These are phyloP conservation scores for Petunia secreta DNA, from an alignment of 257 asterid species.

Conservation along the genomic window DNA sequence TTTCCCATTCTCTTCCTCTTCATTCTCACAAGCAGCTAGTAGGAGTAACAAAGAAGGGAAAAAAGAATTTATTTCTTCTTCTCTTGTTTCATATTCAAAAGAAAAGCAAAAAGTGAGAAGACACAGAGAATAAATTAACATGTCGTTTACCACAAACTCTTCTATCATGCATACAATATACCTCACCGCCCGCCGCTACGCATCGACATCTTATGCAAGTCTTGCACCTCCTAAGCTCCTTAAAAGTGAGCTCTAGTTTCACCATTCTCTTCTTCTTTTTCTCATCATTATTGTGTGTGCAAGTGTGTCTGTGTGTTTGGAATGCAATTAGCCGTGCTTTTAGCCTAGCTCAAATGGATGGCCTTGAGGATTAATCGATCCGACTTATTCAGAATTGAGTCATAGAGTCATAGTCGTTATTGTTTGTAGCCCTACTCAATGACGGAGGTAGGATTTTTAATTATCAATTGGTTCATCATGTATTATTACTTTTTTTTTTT, in stretches of 20 bases:
- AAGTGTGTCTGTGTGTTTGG: too few relatives aligned
- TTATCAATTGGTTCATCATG: too few relatives aligned
- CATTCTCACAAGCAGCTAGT: background rate
- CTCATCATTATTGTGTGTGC: background rate
- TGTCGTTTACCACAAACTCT: background rate
- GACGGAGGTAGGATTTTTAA: too few relatives aligned
- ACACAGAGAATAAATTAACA: background rate
- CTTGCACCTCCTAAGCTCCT: background rate
- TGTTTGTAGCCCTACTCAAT: too few relatives aligned
- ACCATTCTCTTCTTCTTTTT: background rate
- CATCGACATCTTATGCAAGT: background rate
- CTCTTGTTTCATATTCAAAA: background rate
- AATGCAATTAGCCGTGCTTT: too few relatives aligned
- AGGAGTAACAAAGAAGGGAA: too few relatives aligned
- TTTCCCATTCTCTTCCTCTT: background rate
- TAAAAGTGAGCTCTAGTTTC: background rate
- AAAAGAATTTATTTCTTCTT: background rate
- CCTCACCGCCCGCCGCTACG: background rate
- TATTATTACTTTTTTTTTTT: too few relatives aligned
- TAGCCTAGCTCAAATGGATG: too few relatives aligned
- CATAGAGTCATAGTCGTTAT: too few relatives aligned
- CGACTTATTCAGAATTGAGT: too few relatives aligned
- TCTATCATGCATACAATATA: background rate
- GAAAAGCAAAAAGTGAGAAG: background rate
- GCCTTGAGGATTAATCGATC: too few relatives aligned